phyloP scores from a whole-genome alignment of 1,284 basidiomycete species.

The Pseudozyma sp. region DNA sequence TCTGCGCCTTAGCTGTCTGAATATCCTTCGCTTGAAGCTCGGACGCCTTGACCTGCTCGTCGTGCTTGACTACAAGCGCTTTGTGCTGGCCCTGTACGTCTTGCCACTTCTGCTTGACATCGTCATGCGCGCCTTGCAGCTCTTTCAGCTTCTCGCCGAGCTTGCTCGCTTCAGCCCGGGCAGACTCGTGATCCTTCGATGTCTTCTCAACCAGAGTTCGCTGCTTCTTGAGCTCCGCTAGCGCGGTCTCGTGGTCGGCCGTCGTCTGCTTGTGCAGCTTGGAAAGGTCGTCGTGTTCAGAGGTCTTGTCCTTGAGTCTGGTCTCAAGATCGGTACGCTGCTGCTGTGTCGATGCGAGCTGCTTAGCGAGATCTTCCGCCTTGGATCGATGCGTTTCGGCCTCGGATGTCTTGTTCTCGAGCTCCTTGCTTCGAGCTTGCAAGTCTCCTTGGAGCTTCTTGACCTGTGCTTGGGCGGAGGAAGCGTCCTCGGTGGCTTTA shows the following conservation, averaged over 20 bases:
- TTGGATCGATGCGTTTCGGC: constrained; percentile 11
- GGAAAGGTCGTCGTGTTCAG: constrained; percentile 24
- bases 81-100: constrained; percentile 18
- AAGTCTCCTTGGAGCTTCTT: constrained; percentile 18
- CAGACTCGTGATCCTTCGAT: constrained; percentile 19
- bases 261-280: constrained; percentile 28
- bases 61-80: constrained; percentile 15
- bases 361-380: constrained; percentile 20
- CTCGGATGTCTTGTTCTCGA: constrained; percentile 16
- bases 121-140: constrained; percentile 17
- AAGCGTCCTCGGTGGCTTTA: constrained; percentile 9
- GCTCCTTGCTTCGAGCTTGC: constrained; percentile 10
- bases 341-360: constrained; percentile 20
- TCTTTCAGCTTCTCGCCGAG: constrained; percentile 14
- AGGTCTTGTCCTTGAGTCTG: constrained; percentile 18
- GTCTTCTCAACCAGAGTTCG: constrained; percentile 13
- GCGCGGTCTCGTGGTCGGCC: constrained; percentile 16
- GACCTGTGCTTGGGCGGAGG: constrained; percentile 8
- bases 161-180: constrained; percentile 17
- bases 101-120: constrained; percentile 20
- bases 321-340: constrained; percentile 16
- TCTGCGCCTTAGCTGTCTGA: constrained; percentile 13
- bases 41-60: constrained; percentile 16
- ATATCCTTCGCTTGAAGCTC: constrained; percentile 15
- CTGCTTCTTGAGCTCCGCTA: constrained; percentile 33